Percentiles rank a stretch among this genome's conserved stretches.
phyloP scores from a whole-genome alignment of 345 rosid genomes.

The Eucalyptus paniculata region DNA sequence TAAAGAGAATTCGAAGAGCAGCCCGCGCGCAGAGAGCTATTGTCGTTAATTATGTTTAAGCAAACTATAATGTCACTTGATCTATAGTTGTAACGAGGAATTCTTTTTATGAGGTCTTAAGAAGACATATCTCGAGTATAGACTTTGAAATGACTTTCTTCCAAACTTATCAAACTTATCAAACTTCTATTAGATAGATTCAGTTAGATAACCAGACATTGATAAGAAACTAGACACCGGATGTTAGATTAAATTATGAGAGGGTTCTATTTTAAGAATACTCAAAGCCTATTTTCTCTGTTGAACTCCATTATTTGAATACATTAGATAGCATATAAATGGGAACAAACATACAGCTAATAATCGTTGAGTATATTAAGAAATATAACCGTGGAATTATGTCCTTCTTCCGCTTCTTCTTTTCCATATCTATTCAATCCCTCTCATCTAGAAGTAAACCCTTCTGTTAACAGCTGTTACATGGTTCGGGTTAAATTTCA shows the following conservation, averaged over 20 bases:
- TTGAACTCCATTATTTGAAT: too few species aligned
- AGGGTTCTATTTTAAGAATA: not conserved
- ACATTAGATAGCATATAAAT: too few species aligned
- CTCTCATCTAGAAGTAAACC: too few species aligned
- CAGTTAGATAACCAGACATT: not conserved
- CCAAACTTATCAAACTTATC: not conserved
- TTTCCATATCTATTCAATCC: too few species aligned
- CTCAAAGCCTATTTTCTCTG: not conserved
- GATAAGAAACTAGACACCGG: not conserved
- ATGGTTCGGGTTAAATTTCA: too few species aligned
- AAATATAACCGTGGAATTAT: too few species aligned
- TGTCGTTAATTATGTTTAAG: not conserved
- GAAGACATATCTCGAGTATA: not conserved
- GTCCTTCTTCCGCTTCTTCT: too few species aligned
- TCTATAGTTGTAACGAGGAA: not conserved
- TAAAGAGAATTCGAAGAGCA: not conserved
- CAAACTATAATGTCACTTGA: not conserved
- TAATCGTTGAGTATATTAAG: too few species aligned
- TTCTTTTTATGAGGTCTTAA: not conserved
- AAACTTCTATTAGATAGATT: not conserved
- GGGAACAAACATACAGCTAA: too few species aligned
- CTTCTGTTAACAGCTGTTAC: too few species aligned
- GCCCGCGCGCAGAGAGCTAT: accelerated
- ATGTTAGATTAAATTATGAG: not conserved
- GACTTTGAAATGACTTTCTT: not conserved